phyloP scores from a whole-genome alignment of 129 eudicot species.

The Flaveria ramosissima region DNA sequence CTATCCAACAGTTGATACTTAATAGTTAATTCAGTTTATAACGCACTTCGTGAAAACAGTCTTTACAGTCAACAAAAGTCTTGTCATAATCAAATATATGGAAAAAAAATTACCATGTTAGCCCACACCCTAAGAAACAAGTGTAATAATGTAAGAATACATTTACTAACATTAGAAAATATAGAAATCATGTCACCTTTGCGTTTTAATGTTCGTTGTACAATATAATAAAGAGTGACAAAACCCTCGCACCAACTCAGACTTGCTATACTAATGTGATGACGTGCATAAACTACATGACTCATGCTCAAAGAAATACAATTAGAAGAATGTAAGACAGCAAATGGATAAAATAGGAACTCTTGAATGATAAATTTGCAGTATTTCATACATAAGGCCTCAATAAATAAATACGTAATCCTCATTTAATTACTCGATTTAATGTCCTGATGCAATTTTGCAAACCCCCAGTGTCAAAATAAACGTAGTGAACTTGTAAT shows the following conservation, averaged over 20 bases:
- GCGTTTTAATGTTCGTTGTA: neutral
- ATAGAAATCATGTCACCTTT: neutral
- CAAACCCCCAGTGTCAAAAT: too few species aligned
- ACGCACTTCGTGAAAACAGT: neutral
- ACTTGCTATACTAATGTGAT: neutral
- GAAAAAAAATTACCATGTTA: neutral
- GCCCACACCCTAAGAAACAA: neutral
- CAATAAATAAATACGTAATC: neutral
- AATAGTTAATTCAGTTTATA: neutral
- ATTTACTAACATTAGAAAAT: neutral
- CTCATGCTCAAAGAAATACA: neutral
- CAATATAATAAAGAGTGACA: neutral
- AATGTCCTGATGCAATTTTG: neutral
- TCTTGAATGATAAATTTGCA: neutral
- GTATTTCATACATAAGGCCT: neutral
- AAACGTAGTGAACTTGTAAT: neutral
- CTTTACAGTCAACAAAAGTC: neutral
- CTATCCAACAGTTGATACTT: neutral
- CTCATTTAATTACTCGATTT: neutral
- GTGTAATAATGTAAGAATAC: neutral
- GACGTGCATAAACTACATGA: neutral
- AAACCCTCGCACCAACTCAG: neutral
- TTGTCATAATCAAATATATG: neutral
- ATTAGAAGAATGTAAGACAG: neutral
- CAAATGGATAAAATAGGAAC: neutral